A percentile compares a stretch with the other conserved stretches of the same genome.
phyloP scores from a whole-genome alignment of 345 rosid species.

The Pistacia integerrima region DNA sequence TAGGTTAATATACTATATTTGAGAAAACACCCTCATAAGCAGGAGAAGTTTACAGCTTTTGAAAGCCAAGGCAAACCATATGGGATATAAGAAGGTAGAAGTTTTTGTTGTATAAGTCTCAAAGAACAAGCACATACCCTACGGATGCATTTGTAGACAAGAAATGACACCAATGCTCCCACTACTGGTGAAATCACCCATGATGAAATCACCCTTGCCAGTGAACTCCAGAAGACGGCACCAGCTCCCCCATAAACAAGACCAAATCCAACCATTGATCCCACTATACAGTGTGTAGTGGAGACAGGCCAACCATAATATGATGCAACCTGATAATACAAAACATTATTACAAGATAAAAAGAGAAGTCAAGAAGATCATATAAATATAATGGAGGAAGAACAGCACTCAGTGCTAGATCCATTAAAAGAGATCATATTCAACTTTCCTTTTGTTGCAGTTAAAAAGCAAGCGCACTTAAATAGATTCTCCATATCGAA shows the following conservation, averaged over 20 bases:
- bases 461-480: neutral
- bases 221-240: constrained; percentile 94
- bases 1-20: neutral
- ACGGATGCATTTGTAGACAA: constrained; percentile 95
- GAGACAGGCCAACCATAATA: constrained; percentile 97
- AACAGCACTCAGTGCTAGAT: neutral
- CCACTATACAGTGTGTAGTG: constrained; percentile 94
- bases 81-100: neutral
- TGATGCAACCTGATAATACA: constrained; percentile 70
- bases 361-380: constrained; percentile 11
- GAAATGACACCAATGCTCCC: constrained; percentile 84
- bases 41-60: neutral
- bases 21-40: neutral
- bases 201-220: constrained; percentile 86
- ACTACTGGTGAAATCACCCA: constrained; percentile 92
- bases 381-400: neutral
- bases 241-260: constrained; percentile 91
- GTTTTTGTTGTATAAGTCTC: neutral
- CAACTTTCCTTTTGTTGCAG: neutral
- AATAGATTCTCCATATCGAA: neutral
- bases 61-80: neutral
- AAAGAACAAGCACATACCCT: constrained; percentile 58
- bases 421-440: neutral
- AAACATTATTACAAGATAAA: neutral
- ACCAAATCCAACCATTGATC: constrained; percentile 98